Evolutionary conservation across 78 protist species (phyloP), one percentile per base, ranked within the genome.

Genomic region (Planoprotostelium fungivorum): DNA sequence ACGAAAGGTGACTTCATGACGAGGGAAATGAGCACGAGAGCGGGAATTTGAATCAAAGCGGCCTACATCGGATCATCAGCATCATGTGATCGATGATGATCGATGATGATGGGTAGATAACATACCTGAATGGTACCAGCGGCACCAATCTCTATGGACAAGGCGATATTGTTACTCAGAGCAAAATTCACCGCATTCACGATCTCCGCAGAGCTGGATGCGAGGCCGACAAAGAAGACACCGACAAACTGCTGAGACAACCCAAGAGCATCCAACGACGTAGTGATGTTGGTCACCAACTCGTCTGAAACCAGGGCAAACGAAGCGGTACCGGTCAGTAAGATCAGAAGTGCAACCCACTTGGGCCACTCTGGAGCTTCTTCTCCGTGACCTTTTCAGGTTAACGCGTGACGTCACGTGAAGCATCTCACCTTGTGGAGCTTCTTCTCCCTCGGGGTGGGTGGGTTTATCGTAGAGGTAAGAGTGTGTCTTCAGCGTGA

Each of bases 401-500:
- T n/a, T n/a, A n/a, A n/a, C n/a, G n/a, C n/a, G n/a, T n/a, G n/a
- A n/a, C n/a, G n/a, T n/a, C n/a, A n/a, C n/a, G n/a, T n/a, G n/a
- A n/a, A n/a, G n/a, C n/a, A n/a, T 16, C 0, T 83, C 34, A 37
- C 34, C 63, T 35, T 28, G 25, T 35, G 38, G 63, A 0, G 25
- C 84, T 34, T n/a, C n/a, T n/a, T 31, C 83, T 34, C 37, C 88
- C 36, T 87, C 84, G 34, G 28, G 87, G 34, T 34, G 86, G n/a
- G 31, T 23, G 1, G n/a, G 0, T 87, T 86, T 9, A n/a, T 73
- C 37, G 1, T 38, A 92, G 63, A 93, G 90, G 91, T 92, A 88
- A 1, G 96, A 63, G 87, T 96, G 98, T 34, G 98, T 96, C 88
- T 96, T 95, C 38, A 96, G 91, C 0, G 98, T 96, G 92, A 95